phyloP scores from a whole-genome alignment of 306 rosid genomes.

The Quercus aquifolioides region DNA sequence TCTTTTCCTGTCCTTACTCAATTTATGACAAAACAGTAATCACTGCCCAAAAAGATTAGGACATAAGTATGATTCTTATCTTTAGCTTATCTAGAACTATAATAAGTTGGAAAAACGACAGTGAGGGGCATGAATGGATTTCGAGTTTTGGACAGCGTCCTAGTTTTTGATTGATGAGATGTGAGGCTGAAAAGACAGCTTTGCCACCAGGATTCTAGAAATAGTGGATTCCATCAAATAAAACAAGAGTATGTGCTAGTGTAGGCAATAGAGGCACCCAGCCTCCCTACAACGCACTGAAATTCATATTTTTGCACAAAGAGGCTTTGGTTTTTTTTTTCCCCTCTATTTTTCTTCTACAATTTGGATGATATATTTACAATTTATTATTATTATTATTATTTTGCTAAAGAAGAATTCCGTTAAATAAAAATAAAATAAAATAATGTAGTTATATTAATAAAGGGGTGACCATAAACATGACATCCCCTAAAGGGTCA shows the following conservation, averaged over 20 bases:
- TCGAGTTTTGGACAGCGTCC: conserved; percentile 25
- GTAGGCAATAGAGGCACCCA: not conserved
- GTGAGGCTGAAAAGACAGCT: conserved; percentile 16
- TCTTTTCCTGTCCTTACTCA: conserved; percentile 3
- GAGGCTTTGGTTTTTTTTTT: too few relatives aligned
- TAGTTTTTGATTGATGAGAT: conserved; percentile 25
- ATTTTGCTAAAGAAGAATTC: too few relatives aligned
- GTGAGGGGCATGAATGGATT: not conserved
- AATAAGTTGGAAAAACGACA: conserved; percentile 28
- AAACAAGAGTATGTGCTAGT: not conserved
- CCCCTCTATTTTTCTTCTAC: too few relatives aligned
- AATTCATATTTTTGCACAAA: too few relatives aligned
- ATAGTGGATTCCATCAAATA: not conserved
- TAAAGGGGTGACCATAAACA: too few relatives aligned
- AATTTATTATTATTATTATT: too few relatives aligned
- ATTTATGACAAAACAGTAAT: conserved; percentile 4
- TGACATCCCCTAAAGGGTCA: too few relatives aligned
- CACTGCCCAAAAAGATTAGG: conserved; percentile 8
- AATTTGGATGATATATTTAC: too few relatives aligned
- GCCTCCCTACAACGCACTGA: too few relatives aligned
- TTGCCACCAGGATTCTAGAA: conserved; percentile 2
- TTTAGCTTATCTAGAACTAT: not conserved
- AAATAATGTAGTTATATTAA: too few relatives aligned
- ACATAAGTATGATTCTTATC: conserved; percentile 3
- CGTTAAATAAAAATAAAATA: too few relatives aligned